phyloP scores from a whole-genome alignment of 2,329 filamentous ascomycete species.

The Hymenoscyphus albidus region DNA sequence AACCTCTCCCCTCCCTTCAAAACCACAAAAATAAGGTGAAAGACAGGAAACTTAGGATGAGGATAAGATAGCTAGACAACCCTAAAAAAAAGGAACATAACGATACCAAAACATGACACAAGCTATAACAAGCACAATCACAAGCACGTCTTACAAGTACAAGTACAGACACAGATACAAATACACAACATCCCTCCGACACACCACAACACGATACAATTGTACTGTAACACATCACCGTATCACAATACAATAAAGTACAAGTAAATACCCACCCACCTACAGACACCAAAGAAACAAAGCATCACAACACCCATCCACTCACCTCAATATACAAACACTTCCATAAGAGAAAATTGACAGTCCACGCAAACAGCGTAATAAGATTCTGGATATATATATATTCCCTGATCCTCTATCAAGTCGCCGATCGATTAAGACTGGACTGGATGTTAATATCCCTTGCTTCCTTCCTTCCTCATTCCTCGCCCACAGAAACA shows the following conservation, averaged over 20 bases:
- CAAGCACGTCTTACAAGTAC: neutral
- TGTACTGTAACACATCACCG: neutral
- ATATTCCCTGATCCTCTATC: neutral
- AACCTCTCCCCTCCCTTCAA: too few species aligned
- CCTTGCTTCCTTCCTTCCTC: neutral
- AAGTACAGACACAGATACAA: neutral
- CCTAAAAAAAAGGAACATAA: too few species aligned
- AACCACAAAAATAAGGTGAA: too few species aligned
- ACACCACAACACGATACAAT: neutral
- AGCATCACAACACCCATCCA: neutral
- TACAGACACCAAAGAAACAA: neutral
- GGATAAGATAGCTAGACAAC: too few species aligned
- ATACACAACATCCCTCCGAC: neutral
- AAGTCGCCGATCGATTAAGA: neutral
- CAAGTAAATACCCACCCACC: neutral
- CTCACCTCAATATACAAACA: neutral
- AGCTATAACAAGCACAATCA: neutral
- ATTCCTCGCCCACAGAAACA: neutral
- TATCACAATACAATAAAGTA: neutral
- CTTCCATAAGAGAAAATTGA: neutral
- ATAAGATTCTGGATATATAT: neutral
- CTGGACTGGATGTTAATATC: neutral
- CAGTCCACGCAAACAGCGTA: neutral
- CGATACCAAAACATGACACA: too few species aligned
- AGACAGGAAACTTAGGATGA: too few species aligned